Percentiles rank a stretch among this genome's conserved stretches.
phyloP scores from a whole-genome alignment of 148 eudicot genomes.

The Camellia granthamiana region DNA sequence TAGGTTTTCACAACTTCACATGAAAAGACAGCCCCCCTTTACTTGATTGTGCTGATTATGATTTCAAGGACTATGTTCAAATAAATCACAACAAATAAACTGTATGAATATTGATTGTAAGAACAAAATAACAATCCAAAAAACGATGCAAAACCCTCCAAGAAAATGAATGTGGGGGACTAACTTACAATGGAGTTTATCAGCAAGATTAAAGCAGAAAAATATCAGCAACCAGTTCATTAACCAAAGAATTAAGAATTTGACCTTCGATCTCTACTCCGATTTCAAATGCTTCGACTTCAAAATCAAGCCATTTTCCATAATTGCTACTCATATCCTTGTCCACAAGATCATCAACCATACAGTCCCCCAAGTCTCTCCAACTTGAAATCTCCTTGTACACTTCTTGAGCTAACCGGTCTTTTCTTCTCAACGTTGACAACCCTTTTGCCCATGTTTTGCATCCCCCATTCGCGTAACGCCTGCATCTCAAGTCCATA shows the following conservation, averaged over 20 bases:
- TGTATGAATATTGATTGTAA: slow-evolving; percentile 3
- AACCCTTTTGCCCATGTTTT: slow-evolving; percentile 56
- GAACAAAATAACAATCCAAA: background rate
- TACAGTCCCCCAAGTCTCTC: slow-evolving; percentile 57
- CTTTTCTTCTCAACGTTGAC: slow-evolving; percentile 49
- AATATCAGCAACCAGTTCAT: slow-evolving; percentile 69
- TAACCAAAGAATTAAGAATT: slow-evolving; percentile 60
- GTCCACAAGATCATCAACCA: slow-evolving; percentile 94
- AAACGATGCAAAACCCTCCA: background rate
- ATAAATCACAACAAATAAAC: slow-evolving; percentile 10
- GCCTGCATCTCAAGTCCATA: slow-evolving; percentile 57
- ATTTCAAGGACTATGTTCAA: background rate
- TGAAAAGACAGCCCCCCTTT: too few species aligned
- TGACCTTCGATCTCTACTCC: slow-evolving; percentile 63
- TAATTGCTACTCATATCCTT: slow-evolving; percentile 77
- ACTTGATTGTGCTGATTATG: too few species aligned
- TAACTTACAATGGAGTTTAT: background rate
- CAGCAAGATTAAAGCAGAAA: slow-evolving; percentile 20
- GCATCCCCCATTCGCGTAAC: slow-evolving; percentile 45
- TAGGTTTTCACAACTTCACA: too few species aligned
- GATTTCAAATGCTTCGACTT: slow-evolving; percentile 62
- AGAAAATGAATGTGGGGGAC: background rate
- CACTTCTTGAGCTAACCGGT: slow-evolving; percentile 61
- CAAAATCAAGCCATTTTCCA: slow-evolving; percentile 84
- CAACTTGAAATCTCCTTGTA: slow-evolving; percentile 59